phyloP scores from a whole-genome alignment of 1,284 basidiomycete genomes.

The Cryptococcus neoformans region DNA sequence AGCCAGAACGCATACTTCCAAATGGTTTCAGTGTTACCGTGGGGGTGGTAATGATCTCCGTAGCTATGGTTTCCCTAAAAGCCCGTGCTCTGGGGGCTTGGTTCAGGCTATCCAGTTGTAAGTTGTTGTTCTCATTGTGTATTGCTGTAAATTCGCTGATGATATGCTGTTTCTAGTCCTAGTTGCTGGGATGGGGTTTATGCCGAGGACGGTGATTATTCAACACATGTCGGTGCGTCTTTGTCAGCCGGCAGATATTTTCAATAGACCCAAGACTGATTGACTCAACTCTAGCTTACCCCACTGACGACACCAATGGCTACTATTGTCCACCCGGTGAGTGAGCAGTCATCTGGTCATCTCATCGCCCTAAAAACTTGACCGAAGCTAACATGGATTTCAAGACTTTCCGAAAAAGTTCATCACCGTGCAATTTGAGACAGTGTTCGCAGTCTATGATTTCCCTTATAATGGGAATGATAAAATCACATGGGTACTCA shows the following conservation, averaged over 20 bases:
- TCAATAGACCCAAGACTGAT: not conserved
- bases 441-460: constrained; percentile 15
- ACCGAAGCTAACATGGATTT: not conserved
- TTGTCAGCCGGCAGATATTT: not conserved
- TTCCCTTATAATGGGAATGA: constrained; percentile 18
- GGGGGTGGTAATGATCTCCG: constrained; percentile 13
- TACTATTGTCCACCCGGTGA: constrained; percentile 15
- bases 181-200: constrained; percentile 27
- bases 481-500: constrained; percentile 17
- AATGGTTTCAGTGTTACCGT: constrained; percentile 23
- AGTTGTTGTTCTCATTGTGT: not conserved
- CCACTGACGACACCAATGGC: constrained; percentile 20
- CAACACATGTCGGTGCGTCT: constrained; percentile 14
- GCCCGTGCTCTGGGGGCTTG: constrained; percentile 12
- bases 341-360: not conserved
- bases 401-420: constrained; percentile 21
- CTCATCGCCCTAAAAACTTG: not conserved
- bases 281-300: constrained; percentile 7
- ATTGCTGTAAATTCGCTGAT: not conserved
- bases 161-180: constrained; percentile 7
- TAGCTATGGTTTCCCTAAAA: constrained; percentile 17
- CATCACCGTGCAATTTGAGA: constrained; percentile 25
- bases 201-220: constrained; percentile 17
- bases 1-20: not conserved
- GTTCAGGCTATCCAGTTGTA: constrained; percentile 17